Evolutionary conservation across 768 basidiomycete species (phyloP), one percentile per base, ranked within the genome.

Genomic region (Trametes punicea): DNA sequence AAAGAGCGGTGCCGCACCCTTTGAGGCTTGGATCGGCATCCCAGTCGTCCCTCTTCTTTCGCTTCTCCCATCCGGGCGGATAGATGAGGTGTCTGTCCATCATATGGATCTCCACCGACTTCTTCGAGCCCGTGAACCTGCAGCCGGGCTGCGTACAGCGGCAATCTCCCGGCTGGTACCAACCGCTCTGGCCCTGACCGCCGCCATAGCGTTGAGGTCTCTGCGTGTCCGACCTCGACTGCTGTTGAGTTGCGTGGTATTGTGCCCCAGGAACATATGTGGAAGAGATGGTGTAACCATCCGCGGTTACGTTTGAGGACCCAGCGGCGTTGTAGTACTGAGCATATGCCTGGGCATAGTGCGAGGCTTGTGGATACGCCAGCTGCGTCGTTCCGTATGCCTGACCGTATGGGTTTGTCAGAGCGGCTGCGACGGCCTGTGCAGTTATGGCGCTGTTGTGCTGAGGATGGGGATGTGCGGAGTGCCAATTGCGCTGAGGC

Each of bases 31-130:
- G 88, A 71, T 92, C 90, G 2, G 90, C 83, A 65, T 90, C 90
- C 89, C 90, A 91, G 27, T 86, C 86, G 31, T 69, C 53, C 64
- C 75, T 80, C 52, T 78, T 77, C 59, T 76, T 78, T 61, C 70
- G 69, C 42, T 79, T 75, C 26, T 85, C 75, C 84, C 87, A 90
- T 20, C 83, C 85, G 40, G 81, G 78, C 21, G 92, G 91, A 61
- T 82, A 91, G 44, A 93, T 83, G 39, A 93, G 76, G 69, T 93
- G 91, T n/a, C 90, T 78, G 63, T 93, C 91, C 90, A 92, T 93
- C 83, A 84, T 87, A 65, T 94, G 92, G 26, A 74, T 77, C 68
- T 92, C 87, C 15, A 55, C 81, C 23, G 81, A 73, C 66, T 89
- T 88, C 36, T 75, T 72, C 3, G 89, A 85, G 30, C 88, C 90